Evolutionary conservation across 2,329 filamentous ascomycete genomes (phyloP).

Genomic region (Neodidymelliopsis sp.): DNA sequence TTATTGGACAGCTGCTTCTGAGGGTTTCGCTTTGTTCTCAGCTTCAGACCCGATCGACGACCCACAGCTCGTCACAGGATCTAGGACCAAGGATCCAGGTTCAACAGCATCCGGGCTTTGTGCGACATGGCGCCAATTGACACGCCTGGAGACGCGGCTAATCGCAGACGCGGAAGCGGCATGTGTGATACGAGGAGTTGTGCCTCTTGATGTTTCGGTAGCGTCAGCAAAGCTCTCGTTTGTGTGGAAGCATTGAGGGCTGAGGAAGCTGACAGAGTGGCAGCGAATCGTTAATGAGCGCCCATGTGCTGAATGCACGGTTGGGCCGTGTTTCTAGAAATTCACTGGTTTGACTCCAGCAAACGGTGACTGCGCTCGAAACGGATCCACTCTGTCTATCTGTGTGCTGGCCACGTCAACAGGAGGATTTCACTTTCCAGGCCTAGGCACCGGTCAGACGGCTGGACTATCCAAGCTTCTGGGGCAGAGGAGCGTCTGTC

Average conservation of each 20-base stretch:
- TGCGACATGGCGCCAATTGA: slow-evolving; percentile 16
- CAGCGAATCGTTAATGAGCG: slow-evolving; percentile 3
- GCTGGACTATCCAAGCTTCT: slow-evolving; percentile 3
- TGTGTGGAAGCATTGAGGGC: slow-evolving; percentile 1
- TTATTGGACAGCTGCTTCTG: slow-evolving; percentile 3
- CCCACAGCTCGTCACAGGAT: slow-evolving; percentile 14
- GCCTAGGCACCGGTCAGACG: slow-evolving; percentile 15
- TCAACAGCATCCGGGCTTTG: slow-evolving; percentile 2
- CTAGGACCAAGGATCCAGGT: slow-evolving; percentile 10
- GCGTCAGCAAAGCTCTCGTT: background rate
- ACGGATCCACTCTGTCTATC: slow-evolving; percentile 1
- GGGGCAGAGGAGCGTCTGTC: slow-evolving; percentile 17
- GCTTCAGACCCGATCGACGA: slow-evolving; percentile 10
- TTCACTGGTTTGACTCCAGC: background rate
- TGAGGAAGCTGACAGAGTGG: slow-evolving; percentile 8
- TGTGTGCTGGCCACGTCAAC: slow-evolving; percentile 14
- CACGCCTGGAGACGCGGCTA: slow-evolving; percentile 14
- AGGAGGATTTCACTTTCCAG: slow-evolving; percentile 7
- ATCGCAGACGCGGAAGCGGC: slow-evolving; percentile 14
- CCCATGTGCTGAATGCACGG: background rate
- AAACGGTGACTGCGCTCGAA: background rate
- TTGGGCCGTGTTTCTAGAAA: background rate
- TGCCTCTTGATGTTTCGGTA: background rate
- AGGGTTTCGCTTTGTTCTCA: slow-evolving; percentile 7
- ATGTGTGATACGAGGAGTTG: slow-evolving; percentile 7